phyloP scores from a whole-genome alignment of 129 eudicot genomes.

The Kitagawia praeruptora region DNA sequence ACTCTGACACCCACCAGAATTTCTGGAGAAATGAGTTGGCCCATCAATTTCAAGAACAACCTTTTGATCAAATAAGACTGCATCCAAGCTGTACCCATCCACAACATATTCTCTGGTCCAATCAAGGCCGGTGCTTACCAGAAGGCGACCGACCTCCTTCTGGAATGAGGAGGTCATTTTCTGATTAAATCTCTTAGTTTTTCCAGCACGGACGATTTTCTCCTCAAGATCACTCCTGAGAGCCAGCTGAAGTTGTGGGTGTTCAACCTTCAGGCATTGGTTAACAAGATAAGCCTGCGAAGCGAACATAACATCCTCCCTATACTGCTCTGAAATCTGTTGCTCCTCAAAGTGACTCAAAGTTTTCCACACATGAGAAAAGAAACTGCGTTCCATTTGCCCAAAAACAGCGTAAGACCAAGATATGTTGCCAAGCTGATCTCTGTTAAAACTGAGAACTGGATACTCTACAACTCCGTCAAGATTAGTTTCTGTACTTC shows the following conservation, averaged over 20 bases:
- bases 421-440: conserved; percentile 72
- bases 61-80: conserved; percentile 60
- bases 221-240: conserved; percentile 54
- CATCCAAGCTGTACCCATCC: conserved; percentile 85
- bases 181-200: conserved; percentile 71
- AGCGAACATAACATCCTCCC: conserved; percentile 92
- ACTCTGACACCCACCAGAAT: conserved; percentile 37
- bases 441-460: conserved; percentile 44
- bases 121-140: conserved; percentile 75
- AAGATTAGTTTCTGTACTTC: conserved; percentile 9
- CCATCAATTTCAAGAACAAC: conserved; percentile 93
- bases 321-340: conserved; percentile 54
- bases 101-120: conserved; percentile 71
- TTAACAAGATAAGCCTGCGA: conserved; percentile 75
- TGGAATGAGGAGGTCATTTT: conserved; percentile 82
- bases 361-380: conserved; percentile 60
- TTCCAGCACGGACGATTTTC: conserved; percentile 64
- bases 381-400: conserved; percentile 45
- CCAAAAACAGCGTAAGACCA: conserved; percentile 99
- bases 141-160: conserved; percentile 80
- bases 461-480: conserved; percentile 14
- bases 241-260: conserved; percentile 46
- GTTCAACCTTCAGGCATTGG: conserved; percentile 74
- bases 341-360: conserved; percentile 50
- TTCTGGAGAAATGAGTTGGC: conserved; percentile 92